A percentile compares a stretch with the other conserved stretches of the same genome.
Evolutionary conservation across 148 eudicot species (phyloP).

Genomic region (Spergularia bocconei): DNA sequence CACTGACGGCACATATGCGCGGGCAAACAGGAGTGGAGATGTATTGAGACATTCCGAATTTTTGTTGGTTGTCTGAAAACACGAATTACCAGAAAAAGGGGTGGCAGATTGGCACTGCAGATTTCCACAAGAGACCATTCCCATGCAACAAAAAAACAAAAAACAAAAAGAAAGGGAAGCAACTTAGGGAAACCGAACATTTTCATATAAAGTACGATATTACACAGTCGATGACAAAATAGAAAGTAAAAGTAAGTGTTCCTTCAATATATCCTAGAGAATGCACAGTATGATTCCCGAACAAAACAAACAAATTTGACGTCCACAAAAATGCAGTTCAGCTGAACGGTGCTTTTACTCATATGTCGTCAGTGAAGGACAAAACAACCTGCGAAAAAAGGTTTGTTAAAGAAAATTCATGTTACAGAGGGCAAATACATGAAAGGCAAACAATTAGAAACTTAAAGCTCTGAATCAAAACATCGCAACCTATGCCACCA

Average conservation of each 20-base stretch:
- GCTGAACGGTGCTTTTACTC: neutral
- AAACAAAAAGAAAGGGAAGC: too few species aligned
- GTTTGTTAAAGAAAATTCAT: neutral
- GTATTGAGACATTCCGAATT: too few species aligned
- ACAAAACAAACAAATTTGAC: neutral
- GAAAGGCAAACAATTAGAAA: neutral
- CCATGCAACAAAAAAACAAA: too few species aligned
- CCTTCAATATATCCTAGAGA: conserved; percentile 10
- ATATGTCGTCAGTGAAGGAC: conserved; percentile 57
- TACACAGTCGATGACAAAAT: neutral
- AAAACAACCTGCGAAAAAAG: conserved; percentile 50
- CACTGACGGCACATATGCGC: too few species aligned
- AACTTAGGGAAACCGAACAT: too few species aligned
- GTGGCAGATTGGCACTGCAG: too few species aligned
- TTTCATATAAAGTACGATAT: too few species aligned
- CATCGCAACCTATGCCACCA: too few species aligned
- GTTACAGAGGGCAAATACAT: neutral
- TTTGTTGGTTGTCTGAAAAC: too few species aligned
- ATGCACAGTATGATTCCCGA: neutral
- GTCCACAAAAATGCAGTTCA: conserved; percentile 1
- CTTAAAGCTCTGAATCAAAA: neutral
- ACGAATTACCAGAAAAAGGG: too few species aligned
- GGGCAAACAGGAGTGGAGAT: too few species aligned
- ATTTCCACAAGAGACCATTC: too few species aligned
- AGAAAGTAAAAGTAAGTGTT: neutral